Evolutionary conservation across 2,329 filamentous ascomycete species (phyloP).

Genomic region (Malbranchea cinnamomea): DNA sequence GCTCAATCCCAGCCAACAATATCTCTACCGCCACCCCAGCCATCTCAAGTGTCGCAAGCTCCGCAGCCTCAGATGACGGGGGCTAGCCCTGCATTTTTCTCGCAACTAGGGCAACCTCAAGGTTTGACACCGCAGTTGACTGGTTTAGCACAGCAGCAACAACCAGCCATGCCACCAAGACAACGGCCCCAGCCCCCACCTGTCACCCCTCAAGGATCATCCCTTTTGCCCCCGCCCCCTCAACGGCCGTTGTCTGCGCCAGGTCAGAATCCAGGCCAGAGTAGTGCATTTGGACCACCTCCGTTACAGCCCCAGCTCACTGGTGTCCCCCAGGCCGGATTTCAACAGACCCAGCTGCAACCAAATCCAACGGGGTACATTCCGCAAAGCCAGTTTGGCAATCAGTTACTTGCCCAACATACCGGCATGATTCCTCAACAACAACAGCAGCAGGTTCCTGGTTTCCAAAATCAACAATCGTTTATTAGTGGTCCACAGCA

Average conservation of each 20-base stretch:
- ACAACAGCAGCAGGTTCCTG: constrained; percentile 25
- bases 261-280: constrained; percentile 56
- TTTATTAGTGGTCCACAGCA: constrained; percentile 31
- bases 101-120: constrained; percentile 27
- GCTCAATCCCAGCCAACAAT: constrained; percentile 26
- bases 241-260: constrained; percentile 75
- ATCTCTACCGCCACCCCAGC: constrained; percentile 29
- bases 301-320: constrained; percentile 76
- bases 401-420: constrained; percentile 14
- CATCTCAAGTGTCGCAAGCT: constrained; percentile 24
- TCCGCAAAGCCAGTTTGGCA: constrained; percentile 20
- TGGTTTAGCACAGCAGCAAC: constrained; percentile 19
- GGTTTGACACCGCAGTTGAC: constrained; percentile 23
- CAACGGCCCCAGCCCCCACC: constrained; percentile 60
- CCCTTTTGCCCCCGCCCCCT: constrained; percentile 63
- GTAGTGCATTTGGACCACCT: constrained; percentile 56
- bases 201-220: constrained; percentile 42
- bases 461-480: constrained; percentile 34
- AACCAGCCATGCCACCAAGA: constrained; percentile 31
- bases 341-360: constrained; percentile 48
- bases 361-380: constrained; percentile 50
- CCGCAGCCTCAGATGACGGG: constrained; percentile 26
- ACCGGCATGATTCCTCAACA: constrained; percentile 30
- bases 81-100: constrained; percentile 35
- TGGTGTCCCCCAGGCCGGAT: constrained; percentile 60